Conservation (phyloP, 768 basidiomycete genomes). For the Leccinum subgranulosum region DNA sequence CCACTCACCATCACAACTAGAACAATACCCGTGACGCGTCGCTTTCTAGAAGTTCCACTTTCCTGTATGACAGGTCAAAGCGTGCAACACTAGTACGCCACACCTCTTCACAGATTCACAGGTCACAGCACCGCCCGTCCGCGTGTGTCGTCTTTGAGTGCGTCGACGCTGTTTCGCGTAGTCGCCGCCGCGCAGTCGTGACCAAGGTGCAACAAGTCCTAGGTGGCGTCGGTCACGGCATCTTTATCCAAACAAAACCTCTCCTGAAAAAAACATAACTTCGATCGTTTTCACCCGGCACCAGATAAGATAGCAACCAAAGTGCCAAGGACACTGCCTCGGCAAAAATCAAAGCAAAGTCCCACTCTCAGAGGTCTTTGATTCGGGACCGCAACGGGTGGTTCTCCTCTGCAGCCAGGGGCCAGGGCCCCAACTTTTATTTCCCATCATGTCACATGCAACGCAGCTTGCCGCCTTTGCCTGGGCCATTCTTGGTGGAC, state of each 20-base stretch:
- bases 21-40: neutral
- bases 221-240: neutral
- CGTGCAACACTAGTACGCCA: neutral
- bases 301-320: neutral
- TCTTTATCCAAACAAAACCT: neutral
- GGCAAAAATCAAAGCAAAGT: neutral
- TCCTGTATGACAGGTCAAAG: constrained; percentile 16
- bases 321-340: neutral
- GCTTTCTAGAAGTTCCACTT: neutral
- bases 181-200: neutral
- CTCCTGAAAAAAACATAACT: neutral
- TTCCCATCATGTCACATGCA: neutral
- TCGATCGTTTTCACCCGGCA: neutral
- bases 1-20: constrained; percentile 17
- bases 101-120: neutral
- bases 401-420: neutral
- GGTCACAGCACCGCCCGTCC: neutral
- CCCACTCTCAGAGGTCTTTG: neutral
- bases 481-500: neutral
- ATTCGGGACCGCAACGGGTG: too few relatives aligned
- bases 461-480: neutral
- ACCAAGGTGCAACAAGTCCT: neutral
- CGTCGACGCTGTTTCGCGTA: neutral
- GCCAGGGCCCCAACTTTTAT: neutral
- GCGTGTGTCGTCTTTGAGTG: neutral